These are phyloP conservation scores for Hypoxylon sp. DNA, from an alignment of 2,329 filamentous ascomycete genomes.

Conservation along the genomic window DNA sequence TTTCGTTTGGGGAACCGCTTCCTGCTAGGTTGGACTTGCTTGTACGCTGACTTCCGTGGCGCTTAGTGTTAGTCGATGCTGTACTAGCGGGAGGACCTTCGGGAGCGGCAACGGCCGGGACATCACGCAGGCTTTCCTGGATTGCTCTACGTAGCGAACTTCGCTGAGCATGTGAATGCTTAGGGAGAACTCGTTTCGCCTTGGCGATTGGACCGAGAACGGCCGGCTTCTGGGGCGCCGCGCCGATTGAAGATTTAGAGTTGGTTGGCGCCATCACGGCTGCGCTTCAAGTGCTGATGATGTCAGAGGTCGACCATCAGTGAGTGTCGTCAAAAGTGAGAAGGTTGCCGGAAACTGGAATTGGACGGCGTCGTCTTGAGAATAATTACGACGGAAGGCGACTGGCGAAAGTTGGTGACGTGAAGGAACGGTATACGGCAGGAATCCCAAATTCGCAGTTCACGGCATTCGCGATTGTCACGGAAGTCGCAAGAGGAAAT, in stretches of 20 bases:
- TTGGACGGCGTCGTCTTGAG: not conserved
- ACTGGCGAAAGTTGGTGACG: not conserved
- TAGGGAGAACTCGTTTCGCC: constrained; percentile 1
- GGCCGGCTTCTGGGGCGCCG: constrained; percentile 4
- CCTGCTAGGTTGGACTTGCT: not conserved
- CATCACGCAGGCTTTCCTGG: constrained; percentile 26
- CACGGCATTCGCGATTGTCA: constrained; percentile 1
- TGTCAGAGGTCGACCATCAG: constrained; percentile 9
- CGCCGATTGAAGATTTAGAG: not conserved
- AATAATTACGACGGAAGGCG: not conserved
- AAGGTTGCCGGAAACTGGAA: not conserved
- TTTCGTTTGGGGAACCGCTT: not conserved
- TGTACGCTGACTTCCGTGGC: not conserved
- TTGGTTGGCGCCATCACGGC: constrained; percentile 22
- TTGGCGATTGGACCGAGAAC: not conserved
- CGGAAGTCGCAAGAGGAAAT: constrained; percentile 1
- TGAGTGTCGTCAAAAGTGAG: not conserved
- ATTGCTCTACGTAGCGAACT: constrained; percentile 41
- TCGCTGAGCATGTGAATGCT: constrained; percentile 27
- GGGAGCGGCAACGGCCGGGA: not conserved
- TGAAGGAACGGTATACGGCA: not conserved
- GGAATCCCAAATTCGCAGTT: not conserved
- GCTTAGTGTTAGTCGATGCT: not conserved
- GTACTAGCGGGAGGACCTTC: constrained; percentile 1
- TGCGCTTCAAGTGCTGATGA: constrained; percentile 8